Conservation (phyloP, 2,329 filamentous ascomycete genomes). For the Fusarium pseudoanthophilum region DNA sequence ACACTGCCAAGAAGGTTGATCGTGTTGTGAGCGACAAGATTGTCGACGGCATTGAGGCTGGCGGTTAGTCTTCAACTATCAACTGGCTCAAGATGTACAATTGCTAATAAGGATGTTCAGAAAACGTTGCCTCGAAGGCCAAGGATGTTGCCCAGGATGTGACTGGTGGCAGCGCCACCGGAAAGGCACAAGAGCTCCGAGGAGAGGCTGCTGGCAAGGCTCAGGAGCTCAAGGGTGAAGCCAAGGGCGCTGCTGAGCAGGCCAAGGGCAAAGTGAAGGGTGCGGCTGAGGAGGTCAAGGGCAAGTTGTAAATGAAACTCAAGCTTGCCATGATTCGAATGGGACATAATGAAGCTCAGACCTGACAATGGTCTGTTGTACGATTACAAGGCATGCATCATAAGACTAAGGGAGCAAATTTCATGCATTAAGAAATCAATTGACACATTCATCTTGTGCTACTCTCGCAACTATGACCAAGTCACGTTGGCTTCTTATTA, state of each 20-base stretch:
- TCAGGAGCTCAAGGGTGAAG: slow-evolving; percentile 54
- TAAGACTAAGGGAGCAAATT: slow-evolving; percentile 25
- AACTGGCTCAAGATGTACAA: neutral
- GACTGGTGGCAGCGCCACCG: slow-evolving; percentile 46
- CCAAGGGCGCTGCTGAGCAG: slow-evolving; percentile 54
- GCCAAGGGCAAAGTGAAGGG: slow-evolving; percentile 49
- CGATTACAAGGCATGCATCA: slow-evolving; percentile 37
- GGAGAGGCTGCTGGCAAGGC: slow-evolving; percentile 54
- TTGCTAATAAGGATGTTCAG: slow-evolving; percentile 42
- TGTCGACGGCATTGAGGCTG: slow-evolving; percentile 69
- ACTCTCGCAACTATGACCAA: too few relatives aligned
- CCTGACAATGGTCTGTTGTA: slow-evolving; percentile 26
- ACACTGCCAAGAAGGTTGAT: slow-evolving; percentile 69
- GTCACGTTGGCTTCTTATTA: neutral
- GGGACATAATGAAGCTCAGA: slow-evolving; percentile 22
- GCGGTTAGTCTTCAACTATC: slow-evolving; percentile 55
- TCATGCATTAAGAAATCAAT: slow-evolving; percentile 20
- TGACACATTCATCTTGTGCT: neutral
- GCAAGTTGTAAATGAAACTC: slow-evolving; percentile 29
- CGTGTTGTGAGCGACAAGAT: slow-evolving; percentile 69
- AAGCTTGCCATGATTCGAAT: neutral
- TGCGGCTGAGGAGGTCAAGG: slow-evolving; percentile 31
- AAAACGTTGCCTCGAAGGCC: slow-evolving; percentile 57
- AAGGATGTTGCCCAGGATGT: slow-evolving; percentile 57
- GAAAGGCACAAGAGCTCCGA: slow-evolving; percentile 50